Percentiles rank a stretch among this genome's conserved stretches.
Evolutionary conservation across 1,284 basidiomycete species (phyloP).

Genomic region (Puccinia horiana): DNA sequence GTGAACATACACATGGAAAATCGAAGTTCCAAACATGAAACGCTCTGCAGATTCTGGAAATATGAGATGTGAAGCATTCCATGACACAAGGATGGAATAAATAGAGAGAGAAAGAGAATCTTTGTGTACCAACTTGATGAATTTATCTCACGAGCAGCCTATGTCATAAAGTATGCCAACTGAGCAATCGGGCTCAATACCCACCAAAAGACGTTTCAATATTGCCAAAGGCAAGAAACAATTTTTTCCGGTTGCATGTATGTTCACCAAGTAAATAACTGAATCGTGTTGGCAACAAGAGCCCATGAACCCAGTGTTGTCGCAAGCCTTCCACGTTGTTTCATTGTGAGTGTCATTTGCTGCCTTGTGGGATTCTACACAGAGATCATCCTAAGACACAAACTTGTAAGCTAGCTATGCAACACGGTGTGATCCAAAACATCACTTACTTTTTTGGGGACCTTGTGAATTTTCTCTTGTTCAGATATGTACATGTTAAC

Average conservation of each 20-base stretch:
- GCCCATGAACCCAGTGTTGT: too few relatives aligned
- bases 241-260: neutral
- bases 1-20: constrained; percentile 25
- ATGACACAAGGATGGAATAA: too few relatives aligned
- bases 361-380: neutral
- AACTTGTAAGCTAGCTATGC: neutral
- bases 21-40: constrained; percentile 2
- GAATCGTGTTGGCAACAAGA: too few relatives aligned
- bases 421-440: neutral
- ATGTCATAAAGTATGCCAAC: too few relatives aligned
- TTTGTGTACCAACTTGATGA: too few relatives aligned
- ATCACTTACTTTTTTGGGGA: neutral
- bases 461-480: neutral
- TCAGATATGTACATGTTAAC: neutral
- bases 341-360: neutral
- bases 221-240: too few relatives aligned
- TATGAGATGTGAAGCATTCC: neutral
- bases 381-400: neutral
- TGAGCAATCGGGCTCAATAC: too few relatives aligned
- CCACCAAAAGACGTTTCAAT: too few relatives aligned
- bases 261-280: too few relatives aligned
- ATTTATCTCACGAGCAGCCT: too few relatives aligned
- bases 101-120: too few relatives aligned
- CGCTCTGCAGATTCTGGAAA: neutral
- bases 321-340: neutral